Evolutionary conservation across 2,329 filamentous ascomycete genomes (phyloP).

Genomic region (Tolypocladium sp.): DNA sequence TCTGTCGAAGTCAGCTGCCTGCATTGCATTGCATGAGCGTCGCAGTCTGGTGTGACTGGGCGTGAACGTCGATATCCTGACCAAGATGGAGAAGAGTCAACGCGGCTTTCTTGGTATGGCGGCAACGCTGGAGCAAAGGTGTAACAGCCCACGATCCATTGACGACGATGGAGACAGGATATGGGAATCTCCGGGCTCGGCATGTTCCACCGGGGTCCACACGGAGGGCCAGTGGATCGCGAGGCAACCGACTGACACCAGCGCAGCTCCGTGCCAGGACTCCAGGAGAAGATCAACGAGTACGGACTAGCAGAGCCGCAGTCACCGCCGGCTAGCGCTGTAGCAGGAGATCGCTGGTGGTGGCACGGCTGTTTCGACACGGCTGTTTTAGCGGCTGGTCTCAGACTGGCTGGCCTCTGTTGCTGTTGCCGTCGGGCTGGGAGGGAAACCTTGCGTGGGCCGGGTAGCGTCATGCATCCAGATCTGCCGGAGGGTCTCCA

Average conservation of each 20-base stretch:
- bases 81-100: not conserved
- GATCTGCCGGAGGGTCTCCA: constrained; percentile 7
- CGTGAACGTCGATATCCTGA: not conserved
- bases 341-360: not conserved
- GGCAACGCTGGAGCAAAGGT: not conserved
- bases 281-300: not conserved
- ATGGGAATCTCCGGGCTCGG: not conserved
- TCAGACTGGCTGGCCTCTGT: not conserved
- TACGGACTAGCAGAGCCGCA: not conserved
- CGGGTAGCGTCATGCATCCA: constrained; percentile 7
- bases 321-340: not conserved
- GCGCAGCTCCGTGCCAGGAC: not conserved
- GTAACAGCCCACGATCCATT: not conserved
- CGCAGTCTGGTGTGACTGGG: not conserved
- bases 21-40: not conserved
- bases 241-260: not conserved
- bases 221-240: not conserved
- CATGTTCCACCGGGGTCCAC: too few relatives aligned
- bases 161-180: not conserved
- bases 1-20: not conserved
- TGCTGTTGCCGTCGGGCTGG: too few relatives aligned
- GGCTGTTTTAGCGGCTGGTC: not conserved
- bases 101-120: not conserved
- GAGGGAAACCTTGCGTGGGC: not conserved
- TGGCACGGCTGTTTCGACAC: not conserved